Evolutionary conservation across 78 protist genomes (phyloP).

Genomic region (Dictyostelium brefeldianum): DNA sequence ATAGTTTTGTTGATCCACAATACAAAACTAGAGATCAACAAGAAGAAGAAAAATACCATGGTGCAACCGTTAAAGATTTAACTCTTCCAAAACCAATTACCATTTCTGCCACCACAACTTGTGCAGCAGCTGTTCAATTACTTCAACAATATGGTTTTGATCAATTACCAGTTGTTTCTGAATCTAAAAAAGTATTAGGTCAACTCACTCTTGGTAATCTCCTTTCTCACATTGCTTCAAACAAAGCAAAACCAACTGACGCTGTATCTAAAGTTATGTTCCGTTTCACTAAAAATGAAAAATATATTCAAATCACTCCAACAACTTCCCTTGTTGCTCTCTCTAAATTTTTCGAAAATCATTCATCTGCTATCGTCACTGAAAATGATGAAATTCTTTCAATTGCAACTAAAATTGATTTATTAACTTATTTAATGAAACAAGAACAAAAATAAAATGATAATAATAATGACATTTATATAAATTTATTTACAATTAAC

Average conservation of each 20-base stretch:
- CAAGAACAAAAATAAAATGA: not conserved
- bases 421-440: conserved; percentile 67
- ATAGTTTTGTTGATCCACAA: conserved; percentile 86
- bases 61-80: conserved; percentile 78
- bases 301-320: conserved; percentile 52
- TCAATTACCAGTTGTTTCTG: conserved; percentile 82
- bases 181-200: conserved; percentile 69
- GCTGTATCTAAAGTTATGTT: conserved; percentile 83
- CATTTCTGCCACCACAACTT: conserved; percentile 74
- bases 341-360: conserved; percentile 65
- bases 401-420: conserved; percentile 79
- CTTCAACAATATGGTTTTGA: conserved; percentile 80
- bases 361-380: conserved; percentile 74
- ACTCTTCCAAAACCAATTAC: conserved; percentile 73
- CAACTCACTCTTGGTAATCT: conserved; percentile 77
- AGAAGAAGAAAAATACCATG: conserved; percentile 77
- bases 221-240: conserved; percentile 44
- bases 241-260: conserved; percentile 45
- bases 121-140: conserved; percentile 46
- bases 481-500: too few species aligned
- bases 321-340: conserved; percentile 65
- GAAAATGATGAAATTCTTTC: conserved; percentile 76
- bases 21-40: conserved; percentile 50
- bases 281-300: conserved; percentile 74
- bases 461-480: too few species aligned